Evolutionary conservation across 176 grass and related monocot species (phyloP), one percentile per base, ranked within the genome.

Genomic region (Alloteropsis semialata): DNA sequence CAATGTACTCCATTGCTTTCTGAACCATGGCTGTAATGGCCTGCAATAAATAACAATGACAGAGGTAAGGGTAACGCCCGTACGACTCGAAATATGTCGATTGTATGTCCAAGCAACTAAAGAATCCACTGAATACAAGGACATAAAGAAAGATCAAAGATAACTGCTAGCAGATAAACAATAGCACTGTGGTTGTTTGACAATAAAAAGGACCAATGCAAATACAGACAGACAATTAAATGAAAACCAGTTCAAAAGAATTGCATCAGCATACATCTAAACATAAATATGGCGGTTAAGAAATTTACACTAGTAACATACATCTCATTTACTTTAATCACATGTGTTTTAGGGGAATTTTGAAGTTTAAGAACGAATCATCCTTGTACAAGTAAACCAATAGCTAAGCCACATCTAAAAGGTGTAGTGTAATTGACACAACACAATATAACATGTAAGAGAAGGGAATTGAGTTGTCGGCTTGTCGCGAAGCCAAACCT

Each of bases 1-100:
- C 95, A 84, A 98, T 98, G 54, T 98, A 98, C 55, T 93, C 88
- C 92, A 98, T 98, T 24, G 95, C 92, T 84, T 91, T 92, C 61
- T 93, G 90, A 30, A 98, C 95, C 82, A 98, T 92, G 41, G 90
- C 90, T 37, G 90, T 93, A 49, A 95, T 94, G 25, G 95, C 95
- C 95, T 98, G 84, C 27, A 80, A 73, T 9, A 77, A 53, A 76
- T 34, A 75, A 48, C 25, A 38, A 32, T 5, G 41, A 19, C 38
- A 43, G 13, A 56, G 28, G 19, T 69, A 34, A 27, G 27, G 1
- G 1, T 12, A 43, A 11, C 38, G 21, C 50, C 7, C 25, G 54
- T 8, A 69, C 66, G 49, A 38, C 5, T 19, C 0, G 25, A 18
- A 75, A 68, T 24, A 5, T 28, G 29, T 49, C 38, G 68, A 36